phyloP scores from a whole-genome alignment of 1,139 yeast species.

The Zygoascus sp. region DNA sequence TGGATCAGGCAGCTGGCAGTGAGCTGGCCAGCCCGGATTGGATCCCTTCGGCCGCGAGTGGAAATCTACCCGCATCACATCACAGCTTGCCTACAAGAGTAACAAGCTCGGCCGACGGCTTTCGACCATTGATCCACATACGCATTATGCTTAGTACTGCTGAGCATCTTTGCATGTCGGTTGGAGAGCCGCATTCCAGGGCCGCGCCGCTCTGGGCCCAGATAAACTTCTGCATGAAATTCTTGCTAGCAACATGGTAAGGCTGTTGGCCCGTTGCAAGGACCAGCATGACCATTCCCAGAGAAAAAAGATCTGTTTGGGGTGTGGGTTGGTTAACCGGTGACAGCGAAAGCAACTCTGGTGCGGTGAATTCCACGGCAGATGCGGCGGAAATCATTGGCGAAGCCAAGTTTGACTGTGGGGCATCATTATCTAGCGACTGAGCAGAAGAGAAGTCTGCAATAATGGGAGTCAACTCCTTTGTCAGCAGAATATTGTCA shows the following conservation, averaged over 20 bases:
- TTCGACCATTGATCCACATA: not conserved
- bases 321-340: conserved; percentile 16
- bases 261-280: conserved; percentile 27
- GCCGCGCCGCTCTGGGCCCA: conserved; percentile 26
- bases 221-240: conserved; percentile 23
- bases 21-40: no score
- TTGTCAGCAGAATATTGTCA: conserved; percentile 74
- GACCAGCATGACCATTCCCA: conserved; percentile 24
- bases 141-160: not conserved
- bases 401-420: conserved; percentile 1
- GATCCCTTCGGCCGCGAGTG: no score
- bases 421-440: conserved; percentile 5
- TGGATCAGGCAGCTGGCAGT: no score
- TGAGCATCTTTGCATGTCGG: conserved; percentile 17
- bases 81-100: not conserved
- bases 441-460: conserved; percentile 27
- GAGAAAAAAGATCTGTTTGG: conserved; percentile 23
- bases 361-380: conserved; percentile 25
- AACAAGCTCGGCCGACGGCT: not conserved
- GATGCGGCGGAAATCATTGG: conserved; percentile 11
- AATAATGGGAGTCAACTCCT: conserved; percentile 24
- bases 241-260: conserved; percentile 23
- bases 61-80: no score
- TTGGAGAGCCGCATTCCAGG: conserved; percentile 20
- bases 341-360: conserved; percentile 20